phyloP scores from a whole-genome alignment of 371 early-diverging fungal genomes.

The Batrachochytrium dendrobatidis region DNA sequence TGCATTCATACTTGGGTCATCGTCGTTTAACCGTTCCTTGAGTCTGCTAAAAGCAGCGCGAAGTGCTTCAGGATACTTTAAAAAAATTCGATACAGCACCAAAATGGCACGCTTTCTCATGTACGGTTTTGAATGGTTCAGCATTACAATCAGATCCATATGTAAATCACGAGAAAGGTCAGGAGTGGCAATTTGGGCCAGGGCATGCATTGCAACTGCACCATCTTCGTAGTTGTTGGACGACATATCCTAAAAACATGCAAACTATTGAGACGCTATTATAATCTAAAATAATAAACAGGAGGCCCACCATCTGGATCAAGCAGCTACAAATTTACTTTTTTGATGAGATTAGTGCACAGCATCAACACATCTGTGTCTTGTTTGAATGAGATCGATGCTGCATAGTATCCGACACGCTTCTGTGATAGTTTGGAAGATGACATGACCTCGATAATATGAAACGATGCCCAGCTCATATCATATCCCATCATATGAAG shows the following conservation, averaged over 20 bases:
- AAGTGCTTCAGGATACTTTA: conserved; percentile 84
- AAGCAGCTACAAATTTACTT: conserved; percentile 46
- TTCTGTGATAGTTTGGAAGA: conserved; percentile 78
- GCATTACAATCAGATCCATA: conserved; percentile 75
- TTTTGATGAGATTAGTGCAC: conserved; percentile 89
- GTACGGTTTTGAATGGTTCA: conserved; percentile 85
- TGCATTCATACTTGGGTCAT: conserved; percentile 73
- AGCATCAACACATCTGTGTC: conserved; percentile 95
- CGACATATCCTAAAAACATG: conserved; percentile 69
- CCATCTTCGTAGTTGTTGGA: conserved; percentile 73
- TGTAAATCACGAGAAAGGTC: conserved; percentile 86
- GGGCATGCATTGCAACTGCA: conserved; percentile 80
- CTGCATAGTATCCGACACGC: conserved; percentile 87
- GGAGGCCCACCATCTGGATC: not conserved
- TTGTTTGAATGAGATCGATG: conserved; percentile 78
- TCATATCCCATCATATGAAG: conserved; percentile 96
- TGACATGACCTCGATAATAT: conserved; percentile 96
- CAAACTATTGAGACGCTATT: too few species aligned
- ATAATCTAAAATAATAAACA: too few species aligned
- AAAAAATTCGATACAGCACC: conserved; percentile 79
- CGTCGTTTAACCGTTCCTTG: conserved; percentile 84
- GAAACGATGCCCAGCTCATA: conserved; percentile 93
- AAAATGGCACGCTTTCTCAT: conserved; percentile 87
- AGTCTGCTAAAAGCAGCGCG: conserved; percentile 77
- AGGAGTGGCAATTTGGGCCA: conserved; percentile 85